Conservation (phyloP, 805 yeast genomes). For the Ogataea siamensis region DNA sequence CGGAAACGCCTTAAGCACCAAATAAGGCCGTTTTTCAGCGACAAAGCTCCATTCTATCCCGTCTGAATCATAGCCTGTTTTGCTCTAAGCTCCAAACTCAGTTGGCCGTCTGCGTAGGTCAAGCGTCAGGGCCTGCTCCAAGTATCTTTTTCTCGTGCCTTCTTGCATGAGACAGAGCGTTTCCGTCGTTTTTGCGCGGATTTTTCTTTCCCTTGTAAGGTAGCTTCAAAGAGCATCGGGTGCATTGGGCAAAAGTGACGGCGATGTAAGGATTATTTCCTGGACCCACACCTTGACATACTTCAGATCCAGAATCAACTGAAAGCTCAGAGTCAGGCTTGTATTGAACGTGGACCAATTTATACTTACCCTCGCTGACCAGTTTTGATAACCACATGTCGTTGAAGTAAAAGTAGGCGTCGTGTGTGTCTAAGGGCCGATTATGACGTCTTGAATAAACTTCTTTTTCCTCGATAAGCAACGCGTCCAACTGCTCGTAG, state of each 20-base stretch:
- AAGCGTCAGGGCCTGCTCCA: too few species aligned
- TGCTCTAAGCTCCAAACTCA: too few species aligned
- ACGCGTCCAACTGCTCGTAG: slow-evolving; percentile 1
- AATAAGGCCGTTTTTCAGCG: too few species aligned
- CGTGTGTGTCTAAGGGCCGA: neutral
- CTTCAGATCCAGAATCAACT: neutral
- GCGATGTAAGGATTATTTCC: slow-evolving; percentile 8
- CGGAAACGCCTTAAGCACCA: too few species aligned
- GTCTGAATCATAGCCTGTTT: too few species aligned
- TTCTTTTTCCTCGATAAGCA: slow-evolving; percentile 7
- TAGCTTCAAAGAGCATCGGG: slow-evolving; percentile 4
- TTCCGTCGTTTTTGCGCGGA: slow-evolving; percentile 11
- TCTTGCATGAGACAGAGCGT: slow-evolving; percentile 9
- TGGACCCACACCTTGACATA: neutral
- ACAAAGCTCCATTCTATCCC: too few species aligned
- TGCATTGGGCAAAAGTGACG: slow-evolving; percentile 12
- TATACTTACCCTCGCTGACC: slow-evolving; percentile 9
- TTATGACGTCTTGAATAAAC: neutral
- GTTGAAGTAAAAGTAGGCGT: slow-evolving; percentile 11
- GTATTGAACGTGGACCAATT: slow-evolving; percentile 8
- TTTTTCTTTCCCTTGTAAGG: slow-evolving; percentile 11
- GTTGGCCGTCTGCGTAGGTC: too few species aligned
- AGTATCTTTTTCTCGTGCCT: slow-evolving; percentile 8
- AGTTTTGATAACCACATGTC: slow-evolving; percentile 13
- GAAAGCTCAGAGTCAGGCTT: neutral